These are phyloP conservation scores for Leishmania martiniquensis DNA, from an alignment of 208 protist species.

Conservation along the genomic window DNA sequence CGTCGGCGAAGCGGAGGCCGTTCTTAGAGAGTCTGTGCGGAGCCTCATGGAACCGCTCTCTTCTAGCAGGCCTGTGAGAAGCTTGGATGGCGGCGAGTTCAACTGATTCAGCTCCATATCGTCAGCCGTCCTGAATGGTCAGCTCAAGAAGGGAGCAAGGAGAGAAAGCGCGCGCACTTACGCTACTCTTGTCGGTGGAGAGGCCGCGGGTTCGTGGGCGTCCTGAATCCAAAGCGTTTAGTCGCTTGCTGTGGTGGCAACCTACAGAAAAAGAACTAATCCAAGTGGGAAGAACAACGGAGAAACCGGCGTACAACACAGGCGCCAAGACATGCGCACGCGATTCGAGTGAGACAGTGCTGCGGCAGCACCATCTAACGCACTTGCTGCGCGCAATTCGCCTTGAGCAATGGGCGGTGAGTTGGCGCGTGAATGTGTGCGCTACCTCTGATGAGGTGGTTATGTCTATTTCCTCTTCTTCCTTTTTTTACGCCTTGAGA, in stretches of 20 bases:
- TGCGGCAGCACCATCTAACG: neutral
- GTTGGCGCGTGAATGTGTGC: neutral
- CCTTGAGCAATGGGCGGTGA: neutral
- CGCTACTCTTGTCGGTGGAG: neutral
- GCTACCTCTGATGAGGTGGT: neutral
- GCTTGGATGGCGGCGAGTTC: neutral
- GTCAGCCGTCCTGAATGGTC: neutral
- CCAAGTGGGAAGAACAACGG: neutral
- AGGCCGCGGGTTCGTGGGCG: neutral
- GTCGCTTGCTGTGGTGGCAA: neutral
- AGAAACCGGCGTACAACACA: neutral
- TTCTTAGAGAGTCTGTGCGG: neutral
- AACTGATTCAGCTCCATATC: slow-evolving; percentile 1
- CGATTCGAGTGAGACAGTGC: neutral
- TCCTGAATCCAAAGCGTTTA: neutral
- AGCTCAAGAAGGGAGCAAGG: neutral
- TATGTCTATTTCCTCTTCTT: neutral
- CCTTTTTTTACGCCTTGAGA: too few species aligned
- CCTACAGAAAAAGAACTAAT: neutral
- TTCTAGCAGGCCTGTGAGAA: neutral
- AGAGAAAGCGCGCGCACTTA: neutral
- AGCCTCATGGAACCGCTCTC: neutral
- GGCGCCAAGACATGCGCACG: neutral
- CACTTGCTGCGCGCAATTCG: neutral
- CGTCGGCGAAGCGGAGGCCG: neutral